These are phyloP conservation scores for Phialocephala sp. DNA, from an alignment of 2,329 filamentous ascomycete species.

Conservation along the genomic window DNA sequence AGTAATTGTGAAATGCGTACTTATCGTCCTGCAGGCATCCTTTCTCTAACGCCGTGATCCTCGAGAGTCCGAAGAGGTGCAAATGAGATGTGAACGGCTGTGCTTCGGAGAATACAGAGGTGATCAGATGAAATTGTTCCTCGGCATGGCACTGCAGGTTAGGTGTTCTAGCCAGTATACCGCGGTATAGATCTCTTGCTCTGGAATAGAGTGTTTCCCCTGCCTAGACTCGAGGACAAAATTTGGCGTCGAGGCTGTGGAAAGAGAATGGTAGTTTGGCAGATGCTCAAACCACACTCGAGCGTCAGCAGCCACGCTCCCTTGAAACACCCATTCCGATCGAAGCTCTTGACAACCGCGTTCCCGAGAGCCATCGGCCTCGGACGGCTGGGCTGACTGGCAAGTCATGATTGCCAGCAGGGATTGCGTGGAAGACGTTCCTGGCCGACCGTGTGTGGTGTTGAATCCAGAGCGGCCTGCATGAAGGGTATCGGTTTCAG, in stretches of 20 bases:
- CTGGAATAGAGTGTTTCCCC: not conserved
- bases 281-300: not conserved
- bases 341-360: conserved; percentile 4
- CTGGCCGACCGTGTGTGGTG: not conserved
- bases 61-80: not conserved
- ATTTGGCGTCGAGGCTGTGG: not conserved
- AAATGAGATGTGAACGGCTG: conserved; percentile 9
- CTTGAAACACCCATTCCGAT: not conserved
- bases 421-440: conserved; percentile 2
- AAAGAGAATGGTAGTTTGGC: not conserved
- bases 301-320: not conserved
- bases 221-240: not conserved
- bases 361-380: not conserved
- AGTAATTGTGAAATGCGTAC: conserved; percentile 4
- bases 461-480: not conserved
- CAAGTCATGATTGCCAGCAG: conserved; percentile 16
- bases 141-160: not conserved
- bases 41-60: conserved; percentile 3
- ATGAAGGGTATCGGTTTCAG: conserved; percentile 4
- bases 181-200: conserved; percentile 6
- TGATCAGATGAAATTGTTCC: conserved; percentile 13
- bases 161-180: not conserved
- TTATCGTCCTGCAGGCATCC: conserved; percentile 12
- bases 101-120: conserved; percentile 11
- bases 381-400: not conserved